Percentiles rank a stretch among this genome's conserved stretches.
Evolutionary conservation across 352 stramenopile species (phyloP).

Genomic region (Peronospora destructor): DNA sequence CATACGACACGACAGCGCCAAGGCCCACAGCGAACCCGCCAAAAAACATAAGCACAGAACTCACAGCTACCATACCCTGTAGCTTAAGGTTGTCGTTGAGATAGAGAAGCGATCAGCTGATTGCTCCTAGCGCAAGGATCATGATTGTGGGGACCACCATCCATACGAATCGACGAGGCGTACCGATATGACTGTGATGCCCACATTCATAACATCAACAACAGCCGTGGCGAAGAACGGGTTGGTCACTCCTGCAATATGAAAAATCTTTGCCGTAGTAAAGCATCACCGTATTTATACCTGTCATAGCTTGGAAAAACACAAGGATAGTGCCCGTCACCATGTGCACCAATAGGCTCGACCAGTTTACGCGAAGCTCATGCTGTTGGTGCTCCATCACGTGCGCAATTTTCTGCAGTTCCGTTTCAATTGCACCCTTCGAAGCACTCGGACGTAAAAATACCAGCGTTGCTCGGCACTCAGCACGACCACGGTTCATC

Average conservation of each 20-base stretch:
- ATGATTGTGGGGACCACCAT: conserved; percentile 60
- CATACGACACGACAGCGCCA: conserved; percentile 71
- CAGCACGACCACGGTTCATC: conserved; percentile 50
- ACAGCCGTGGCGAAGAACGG: conserved; percentile 77
- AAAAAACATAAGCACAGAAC: conserved; percentile 77
- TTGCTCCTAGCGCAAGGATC: conserved; percentile 51
- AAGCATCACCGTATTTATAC: conserved; percentile 89
- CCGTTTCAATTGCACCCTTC: conserved; percentile 43
- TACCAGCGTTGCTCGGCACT: conserved; percentile 29
- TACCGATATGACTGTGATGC: conserved; percentile 72
- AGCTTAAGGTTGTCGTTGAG: conserved; percentile 40
- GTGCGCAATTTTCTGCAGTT: conserved; percentile 53
- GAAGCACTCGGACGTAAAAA: conserved; percentile 34
- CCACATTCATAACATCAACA: conserved; percentile 67
- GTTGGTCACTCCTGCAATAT: conserved; percentile 82
- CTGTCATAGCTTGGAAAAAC: conserved; percentile 84
- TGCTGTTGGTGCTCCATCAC: conserved; percentile 54
- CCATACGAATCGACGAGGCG: conserved; percentile 71
- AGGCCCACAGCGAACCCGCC: conserved; percentile 79
- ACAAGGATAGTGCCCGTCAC: conserved; percentile 54
- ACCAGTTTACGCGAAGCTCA: conserved; percentile 39
- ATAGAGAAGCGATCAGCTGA: conserved; percentile 66
- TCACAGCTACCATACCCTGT: conserved; percentile 63
- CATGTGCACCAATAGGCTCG: conserved; percentile 51
- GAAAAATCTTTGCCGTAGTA: conserved; percentile 89